Conservation (phyloP, 441 rosid species). For the Heliophila coronopifolia region DNA sequence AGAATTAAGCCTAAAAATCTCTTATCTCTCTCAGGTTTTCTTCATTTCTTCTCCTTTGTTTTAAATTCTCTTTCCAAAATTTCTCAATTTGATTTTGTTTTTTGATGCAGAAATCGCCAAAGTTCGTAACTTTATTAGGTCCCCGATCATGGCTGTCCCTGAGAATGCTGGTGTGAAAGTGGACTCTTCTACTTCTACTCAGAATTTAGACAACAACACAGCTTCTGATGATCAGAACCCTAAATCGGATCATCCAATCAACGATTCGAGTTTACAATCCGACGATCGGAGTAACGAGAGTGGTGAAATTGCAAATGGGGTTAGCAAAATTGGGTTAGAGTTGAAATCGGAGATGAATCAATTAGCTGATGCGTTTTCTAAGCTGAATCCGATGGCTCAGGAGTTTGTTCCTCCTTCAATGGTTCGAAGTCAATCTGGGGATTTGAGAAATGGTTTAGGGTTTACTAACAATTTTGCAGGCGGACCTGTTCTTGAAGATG, state of each 20-base stretch:
- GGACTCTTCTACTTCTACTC: conserved; percentile 48
- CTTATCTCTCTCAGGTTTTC: too few relatives aligned
- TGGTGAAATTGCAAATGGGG: conserved; percentile 36
- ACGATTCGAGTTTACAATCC: conserved; percentile 30
- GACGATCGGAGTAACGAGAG: conserved; percentile 20
- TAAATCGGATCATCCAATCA: conserved; percentile 38
- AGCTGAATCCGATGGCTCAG: conserved; percentile 82
- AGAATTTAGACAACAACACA: conserved; percentile 44
- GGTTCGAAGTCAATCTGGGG: conserved; percentile 28
- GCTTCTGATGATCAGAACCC: conserved; percentile 37
- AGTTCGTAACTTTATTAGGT: too few relatives aligned
- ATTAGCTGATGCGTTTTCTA: conserved; percentile 65
- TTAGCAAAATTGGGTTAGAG: conserved; percentile 26
- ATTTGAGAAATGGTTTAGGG: conserved; percentile 46
- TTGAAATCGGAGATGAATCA: conserved; percentile 38
- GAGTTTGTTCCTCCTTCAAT: conserved; percentile 80
- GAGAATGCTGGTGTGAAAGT: conserved; percentile 77
- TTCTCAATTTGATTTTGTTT: too few relatives aligned
- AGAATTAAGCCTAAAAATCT: too few relatives aligned
- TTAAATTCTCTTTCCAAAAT: too few relatives aligned
- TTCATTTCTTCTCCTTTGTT: too few relatives aligned
- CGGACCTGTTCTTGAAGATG: conserved; percentile 38
- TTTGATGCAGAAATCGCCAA: too few relatives aligned
- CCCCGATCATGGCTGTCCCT: conserved; percentile 84
- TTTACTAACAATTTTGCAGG: conserved; percentile 44